phyloP scores from a whole-genome alignment of 2,329 filamentous ascomycete species.

The Scedosporium minutisporum region DNA sequence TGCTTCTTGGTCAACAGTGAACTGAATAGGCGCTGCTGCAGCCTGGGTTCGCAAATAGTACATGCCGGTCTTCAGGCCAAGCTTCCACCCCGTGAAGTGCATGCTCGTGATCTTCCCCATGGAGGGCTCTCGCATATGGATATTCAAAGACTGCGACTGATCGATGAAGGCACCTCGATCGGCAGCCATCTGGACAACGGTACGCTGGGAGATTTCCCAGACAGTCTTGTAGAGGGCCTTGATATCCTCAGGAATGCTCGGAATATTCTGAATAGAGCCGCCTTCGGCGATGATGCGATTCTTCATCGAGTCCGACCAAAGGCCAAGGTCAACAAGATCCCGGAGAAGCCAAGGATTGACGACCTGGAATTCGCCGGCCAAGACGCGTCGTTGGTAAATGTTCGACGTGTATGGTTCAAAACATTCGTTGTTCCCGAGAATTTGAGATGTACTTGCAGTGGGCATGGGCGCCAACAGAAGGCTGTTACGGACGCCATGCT shows the following conservation, averaged over 20 bases:
- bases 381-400: slow-evolving; percentile 96
- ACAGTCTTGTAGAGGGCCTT: slow-evolving; percentile 99
- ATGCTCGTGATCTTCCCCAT: slow-evolving; percentile 99
- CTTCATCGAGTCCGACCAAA: slow-evolving; percentile 99
- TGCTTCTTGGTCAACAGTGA: slow-evolving; percentile 95
- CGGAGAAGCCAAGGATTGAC: slow-evolving; percentile 98
- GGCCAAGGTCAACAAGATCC: slow-evolving; percentile 92
- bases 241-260: slow-evolving; percentile 91
- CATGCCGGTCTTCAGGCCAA: slow-evolving; percentile 99
- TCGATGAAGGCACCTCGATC: slow-evolving; percentile 98
- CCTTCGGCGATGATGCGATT: slow-evolving; percentile 98
- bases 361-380: slow-evolving; percentile 98
- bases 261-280: slow-evolving; percentile 92
- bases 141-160: slow-evolving; percentile 97
- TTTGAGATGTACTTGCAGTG: slow-evolving; percentile 93
- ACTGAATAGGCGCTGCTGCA: slow-evolving; percentile 92
- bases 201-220: slow-evolving; percentile 96
- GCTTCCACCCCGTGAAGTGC: slow-evolving; percentile 99
- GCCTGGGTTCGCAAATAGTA: slow-evolving; percentile 99
- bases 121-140: slow-evolving; percentile 97
- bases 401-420: slow-evolving; percentile 99
- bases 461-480: slow-evolving; percentile 95
- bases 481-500: slow-evolving; percentile 92
- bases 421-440: slow-evolving; percentile 98
- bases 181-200: slow-evolving; percentile 93